These are phyloP conservation scores for Epichloe coenophiala DNA, from an alignment of 2,329 filamentous ascomycete species.

Conservation along the genomic window DNA sequence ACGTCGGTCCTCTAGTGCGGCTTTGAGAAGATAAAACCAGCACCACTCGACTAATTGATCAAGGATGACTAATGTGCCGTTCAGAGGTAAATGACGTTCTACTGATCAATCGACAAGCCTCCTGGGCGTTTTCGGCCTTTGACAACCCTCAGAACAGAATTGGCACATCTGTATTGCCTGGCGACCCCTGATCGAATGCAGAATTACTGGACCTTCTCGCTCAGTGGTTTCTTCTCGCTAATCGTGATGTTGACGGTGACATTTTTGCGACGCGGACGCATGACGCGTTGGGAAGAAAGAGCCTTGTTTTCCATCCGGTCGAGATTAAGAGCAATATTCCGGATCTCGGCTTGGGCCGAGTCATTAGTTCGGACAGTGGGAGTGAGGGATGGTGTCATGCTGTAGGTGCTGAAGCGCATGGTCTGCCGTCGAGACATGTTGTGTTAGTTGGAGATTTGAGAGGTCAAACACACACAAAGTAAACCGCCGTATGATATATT, in stretches of 20 bases:
- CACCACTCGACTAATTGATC: neutral
- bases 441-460: conserved; percentile 1
- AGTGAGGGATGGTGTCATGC: conserved; percentile 47
- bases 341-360: conserved; percentile 43
- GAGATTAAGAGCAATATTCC: conserved; percentile 64
- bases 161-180: neutral
- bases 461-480: neutral
- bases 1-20: neutral
- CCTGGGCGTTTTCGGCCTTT: neutral
- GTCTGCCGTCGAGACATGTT: conserved; percentile 22
- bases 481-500: neutral
- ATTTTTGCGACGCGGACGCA: conserved; percentile 42
- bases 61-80: neutral
- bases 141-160: neutral
- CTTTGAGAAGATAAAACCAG: neutral
- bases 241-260: conserved; percentile 9
- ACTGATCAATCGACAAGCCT: neutral
- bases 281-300: conserved; percentile 62
- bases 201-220: conserved; percentile 19
- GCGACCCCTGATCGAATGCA: neutral
- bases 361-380: conserved; percentile 39
- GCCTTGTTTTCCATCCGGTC: conserved; percentile 85
- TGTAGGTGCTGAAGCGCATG: conserved; percentile 47
- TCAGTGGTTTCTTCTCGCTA: conserved; percentile 24
- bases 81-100: too few relatives aligned